Percentiles rank a stretch among this genome's conserved stretches.
Evolutionary conservation across 768 basidiomycete genomes (phyloP).

Genomic region (Scleroderma bovista): DNA sequence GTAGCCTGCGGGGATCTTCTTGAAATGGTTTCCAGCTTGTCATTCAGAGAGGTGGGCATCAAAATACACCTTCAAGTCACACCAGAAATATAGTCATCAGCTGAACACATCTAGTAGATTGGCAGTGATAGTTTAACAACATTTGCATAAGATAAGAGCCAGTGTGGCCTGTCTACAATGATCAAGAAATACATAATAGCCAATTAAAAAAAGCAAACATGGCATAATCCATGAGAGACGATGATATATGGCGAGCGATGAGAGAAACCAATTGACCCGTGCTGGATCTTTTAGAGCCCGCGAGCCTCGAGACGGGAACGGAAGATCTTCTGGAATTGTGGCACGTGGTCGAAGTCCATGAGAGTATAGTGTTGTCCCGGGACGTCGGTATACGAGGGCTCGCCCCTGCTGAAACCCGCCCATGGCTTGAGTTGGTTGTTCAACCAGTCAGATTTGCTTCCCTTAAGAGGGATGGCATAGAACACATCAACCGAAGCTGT

Average conservation of each 20-base stretch:
- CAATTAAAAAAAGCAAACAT: neutral
- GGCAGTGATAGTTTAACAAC: no score
- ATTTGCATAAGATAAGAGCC: no score
- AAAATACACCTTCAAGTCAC: no score
- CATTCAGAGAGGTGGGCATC: no score
- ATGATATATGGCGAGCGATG: no score
- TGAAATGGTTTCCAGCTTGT: no score
- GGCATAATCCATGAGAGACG: neutral
- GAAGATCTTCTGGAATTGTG: slow-evolving; percentile 12
- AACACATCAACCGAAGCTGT: slow-evolving; percentile 15
- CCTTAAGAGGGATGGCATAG: slow-evolving; percentile 18
- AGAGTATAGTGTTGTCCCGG: slow-evolving; percentile 13
- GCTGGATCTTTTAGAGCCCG: slow-evolving; percentile 7
- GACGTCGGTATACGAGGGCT: slow-evolving; percentile 8
- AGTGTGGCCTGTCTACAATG: neutral
- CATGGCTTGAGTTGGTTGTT: slow-evolving; percentile 14
- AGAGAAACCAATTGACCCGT: no score
- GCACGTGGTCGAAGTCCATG: slow-evolving; percentile 12
- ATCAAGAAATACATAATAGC: neutral
- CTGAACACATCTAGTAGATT: no score
- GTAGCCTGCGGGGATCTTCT: no score
- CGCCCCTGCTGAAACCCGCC: slow-evolving; percentile 10
- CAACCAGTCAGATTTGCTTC: slow-evolving; percentile 10
- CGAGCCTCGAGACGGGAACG: slow-evolving; percentile 8
- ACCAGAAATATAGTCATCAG: no score